These are phyloP conservation scores for Volvariella volvacea DNA, from an alignment of 1,284 basidiomycete species.

Conservation along the genomic window DNA sequence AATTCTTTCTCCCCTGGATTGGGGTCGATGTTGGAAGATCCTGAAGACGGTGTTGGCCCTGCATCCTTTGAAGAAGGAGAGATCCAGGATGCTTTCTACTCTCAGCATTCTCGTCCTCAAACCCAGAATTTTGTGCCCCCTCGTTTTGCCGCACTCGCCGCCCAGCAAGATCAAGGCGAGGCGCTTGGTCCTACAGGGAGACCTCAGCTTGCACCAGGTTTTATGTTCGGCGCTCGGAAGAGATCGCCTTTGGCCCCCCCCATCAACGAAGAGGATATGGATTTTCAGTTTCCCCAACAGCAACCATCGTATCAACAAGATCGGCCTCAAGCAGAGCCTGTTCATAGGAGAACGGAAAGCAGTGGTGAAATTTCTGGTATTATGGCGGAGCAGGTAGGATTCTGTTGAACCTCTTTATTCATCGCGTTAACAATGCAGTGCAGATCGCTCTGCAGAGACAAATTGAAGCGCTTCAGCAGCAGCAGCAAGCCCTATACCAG, in stretches of 20 bases:
- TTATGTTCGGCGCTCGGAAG: slow-evolving; percentile 80
- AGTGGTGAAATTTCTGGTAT: slow-evolving; percentile 77
- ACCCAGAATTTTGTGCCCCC: slow-evolving; percentile 81
- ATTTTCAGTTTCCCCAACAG: slow-evolving; percentile 81
- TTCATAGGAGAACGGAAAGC: slow-evolving; percentile 47
- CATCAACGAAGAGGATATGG: slow-evolving; percentile 72
- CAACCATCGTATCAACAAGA: slow-evolving; percentile 35
- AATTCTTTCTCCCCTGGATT: slow-evolving; percentile 70
- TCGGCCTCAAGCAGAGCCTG: slow-evolving; percentile 30
- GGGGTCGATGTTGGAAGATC: slow-evolving; percentile 76
- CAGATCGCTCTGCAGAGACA: slow-evolving; percentile 87
- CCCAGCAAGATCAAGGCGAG: slow-evolving; percentile 67
- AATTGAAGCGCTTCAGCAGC: slow-evolving; percentile 86
- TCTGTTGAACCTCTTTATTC: neutral
- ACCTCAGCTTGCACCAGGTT: slow-evolving; percentile 82
- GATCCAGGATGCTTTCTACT: slow-evolving; percentile 51
- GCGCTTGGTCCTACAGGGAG: slow-evolving; percentile 71
- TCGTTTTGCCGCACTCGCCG: slow-evolving; percentile 79
- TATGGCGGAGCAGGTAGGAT: slow-evolving; percentile 79
- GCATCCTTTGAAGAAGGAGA: slow-evolving; percentile 70
- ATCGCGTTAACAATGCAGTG: no score
- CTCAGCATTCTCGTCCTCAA: slow-evolving; percentile 60
- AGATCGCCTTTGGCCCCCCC: slow-evolving; percentile 56
- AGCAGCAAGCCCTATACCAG: slow-evolving; percentile 83
- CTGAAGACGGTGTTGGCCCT: slow-evolving; percentile 42